phyloP scores from a whole-genome alignment of 306 rosid genomes.

The Mimosa pudica region DNA sequence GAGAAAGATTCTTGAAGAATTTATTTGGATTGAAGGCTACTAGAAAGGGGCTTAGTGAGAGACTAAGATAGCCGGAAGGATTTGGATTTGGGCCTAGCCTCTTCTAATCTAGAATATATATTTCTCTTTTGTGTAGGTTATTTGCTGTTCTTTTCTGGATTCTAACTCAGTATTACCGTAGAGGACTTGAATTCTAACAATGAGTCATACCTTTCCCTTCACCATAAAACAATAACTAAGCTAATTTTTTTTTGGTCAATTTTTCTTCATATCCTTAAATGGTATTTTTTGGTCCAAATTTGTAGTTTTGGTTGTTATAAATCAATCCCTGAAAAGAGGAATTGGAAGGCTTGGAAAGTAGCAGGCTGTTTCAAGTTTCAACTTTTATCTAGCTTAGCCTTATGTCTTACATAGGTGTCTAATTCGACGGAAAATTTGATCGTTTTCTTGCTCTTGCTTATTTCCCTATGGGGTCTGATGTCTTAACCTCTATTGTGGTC shows the following conservation, averaged over 20 bases:
- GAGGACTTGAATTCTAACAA: not conserved
- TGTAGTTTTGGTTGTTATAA: not conserved
- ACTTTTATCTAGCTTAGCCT: not conserved
- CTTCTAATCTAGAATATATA: not conserved
- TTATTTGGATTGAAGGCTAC: not conserved
- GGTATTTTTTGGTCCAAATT: constrained; percentile 11
- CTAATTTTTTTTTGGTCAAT: not conserved
- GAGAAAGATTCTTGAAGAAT: not conserved
- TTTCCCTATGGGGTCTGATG: not conserved
- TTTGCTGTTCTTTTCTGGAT: not conserved
- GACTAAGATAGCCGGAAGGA: not conserved
- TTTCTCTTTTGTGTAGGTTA: not conserved
- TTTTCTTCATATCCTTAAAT: not conserved
- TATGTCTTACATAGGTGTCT: constrained; percentile 3
- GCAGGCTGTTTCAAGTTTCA: not conserved
- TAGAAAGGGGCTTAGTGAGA: not conserved
- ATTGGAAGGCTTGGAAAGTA: not conserved
- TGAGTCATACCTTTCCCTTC: constrained; percentile 1
- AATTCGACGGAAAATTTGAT: not conserved
- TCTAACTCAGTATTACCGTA: not conserved
- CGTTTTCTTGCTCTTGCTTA: not conserved
- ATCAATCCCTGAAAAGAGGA: not conserved
- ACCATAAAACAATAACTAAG: not conserved
- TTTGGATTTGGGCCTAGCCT: not conserved
- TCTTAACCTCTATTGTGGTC: not conserved